Base-by-base conservation (phyloP, 306 rosid genomes). In the Glycyrrhiza uralensis region DNA sequence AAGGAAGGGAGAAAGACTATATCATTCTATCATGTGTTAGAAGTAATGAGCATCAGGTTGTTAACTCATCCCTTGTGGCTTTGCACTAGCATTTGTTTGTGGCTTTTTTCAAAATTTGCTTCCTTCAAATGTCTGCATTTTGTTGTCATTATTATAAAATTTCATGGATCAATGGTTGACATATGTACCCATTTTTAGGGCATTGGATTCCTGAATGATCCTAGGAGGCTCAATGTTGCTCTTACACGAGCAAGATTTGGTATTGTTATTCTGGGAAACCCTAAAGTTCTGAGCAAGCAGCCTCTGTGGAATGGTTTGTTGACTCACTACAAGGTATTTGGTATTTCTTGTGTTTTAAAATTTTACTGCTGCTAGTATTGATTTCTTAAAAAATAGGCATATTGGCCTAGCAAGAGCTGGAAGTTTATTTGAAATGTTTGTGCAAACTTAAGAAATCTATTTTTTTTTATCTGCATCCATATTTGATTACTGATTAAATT, bases 21-120 rank as follows among this genome's bases (percentile, higher is more conserved):
- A 95, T 95, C 77, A 95, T 95, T 76, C 83, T 95, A 51, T 95
- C 99, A 3, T 95, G 99, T 80, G 99, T 95, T 24, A 88, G 99
- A 80, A 95, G 99, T 82, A 95, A 95, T 64, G 99, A 95, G 79
- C 99, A 95, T 81, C 99, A 95, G 97, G 99, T 95, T 77, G 93
- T 81, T 56, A 45, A 29, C 72, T 46, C 24, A 35, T 36, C 23
- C 47, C 74, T 20, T 29, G 23, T n/a, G 42, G 17, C 51, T 73
- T 28, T 62, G 15, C 9, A 23, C 24, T 26, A 2, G 49, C 24
- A 23, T 22, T 67, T 33, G 38, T 33, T 35, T 64, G 36, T 38
- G 36, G 7, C 33, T n/a, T 65, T 70, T n/a, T 29, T 51, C 29
- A 30, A 45, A 49, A 1, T 33, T 45, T 51, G 44, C 32, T 17